A percentile compares a stretch with the other conserved stretches of the same genome.
These are phyloP conservation scores for Rusavskia elegans DNA, from an alignment of 495 filamentous ascomycete species.

Conservation along the genomic window DNA sequence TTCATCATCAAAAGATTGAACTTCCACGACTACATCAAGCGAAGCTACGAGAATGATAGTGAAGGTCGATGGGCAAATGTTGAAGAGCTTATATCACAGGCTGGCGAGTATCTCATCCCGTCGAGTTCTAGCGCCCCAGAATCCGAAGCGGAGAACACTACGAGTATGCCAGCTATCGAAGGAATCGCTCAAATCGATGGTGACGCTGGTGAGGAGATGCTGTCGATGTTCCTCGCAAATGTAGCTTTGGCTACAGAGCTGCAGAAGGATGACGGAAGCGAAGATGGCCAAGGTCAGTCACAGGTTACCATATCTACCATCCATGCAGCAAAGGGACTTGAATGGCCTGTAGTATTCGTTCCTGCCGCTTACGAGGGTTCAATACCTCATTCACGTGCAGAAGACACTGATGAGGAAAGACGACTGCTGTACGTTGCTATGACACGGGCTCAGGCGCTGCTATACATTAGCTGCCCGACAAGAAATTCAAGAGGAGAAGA, in stretches of 20 bases:
- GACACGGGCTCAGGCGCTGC: conserved; percentile 78
- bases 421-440: conserved; percentile 92
- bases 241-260: conserved; percentile 72
- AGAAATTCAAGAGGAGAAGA: conserved; percentile 46
- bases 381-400: conserved; percentile 85
- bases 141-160: conserved; percentile 37
- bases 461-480: conserved; percentile 79
- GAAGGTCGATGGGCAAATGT: conserved; percentile 85
- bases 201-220: conserved; percentile 40
- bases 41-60: conserved; percentile 56
- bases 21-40: conserved; percentile 57
- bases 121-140: conserved; percentile 19
- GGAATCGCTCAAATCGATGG: conserved; percentile 51
- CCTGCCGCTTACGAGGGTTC: conserved; percentile 81
- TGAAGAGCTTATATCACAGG: conserved; percentile 68
- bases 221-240: conserved; percentile 79
- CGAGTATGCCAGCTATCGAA: conserved; percentile 60
- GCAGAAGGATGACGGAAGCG: conserved; percentile 38
- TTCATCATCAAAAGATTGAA: conserved; percentile 56
- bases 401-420: conserved; percentile 81
- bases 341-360: conserved; percentile 96
- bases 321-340: conserved; percentile 89
- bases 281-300: conserved; percentile 21
- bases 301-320: conserved; percentile 91
- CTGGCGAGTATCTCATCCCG: conserved; percentile 42